phyloP scores from a whole-genome alignment of 805 yeast species.

The Nakazawaea laoshanensis region DNA sequence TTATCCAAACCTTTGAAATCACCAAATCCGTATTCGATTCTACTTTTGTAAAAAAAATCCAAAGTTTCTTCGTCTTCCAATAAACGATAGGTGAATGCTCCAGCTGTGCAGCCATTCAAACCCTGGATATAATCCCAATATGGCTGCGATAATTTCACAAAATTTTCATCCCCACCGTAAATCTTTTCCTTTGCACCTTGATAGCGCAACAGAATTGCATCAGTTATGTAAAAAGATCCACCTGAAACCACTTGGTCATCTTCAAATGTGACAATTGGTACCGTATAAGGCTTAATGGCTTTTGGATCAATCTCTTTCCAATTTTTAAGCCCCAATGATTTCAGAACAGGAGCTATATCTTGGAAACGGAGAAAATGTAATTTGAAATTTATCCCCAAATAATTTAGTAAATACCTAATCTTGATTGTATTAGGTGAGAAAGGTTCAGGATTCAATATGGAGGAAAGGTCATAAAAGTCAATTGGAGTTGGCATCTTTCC shows the following conservation, averaged over 20 bases:
- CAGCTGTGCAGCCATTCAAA: not conserved
- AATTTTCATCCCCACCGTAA: not conserved
- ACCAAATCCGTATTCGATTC: not conserved
- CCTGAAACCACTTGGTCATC: conserved; percentile 1
- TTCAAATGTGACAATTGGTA: conserved; percentile 1
- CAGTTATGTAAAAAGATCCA: not conserved
- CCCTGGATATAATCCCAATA: not conserved
- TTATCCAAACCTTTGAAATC: not conserved
- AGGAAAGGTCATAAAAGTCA: conserved; percentile 1
- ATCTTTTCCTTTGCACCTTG: not conserved
- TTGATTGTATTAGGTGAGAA: conserved; percentile 2
- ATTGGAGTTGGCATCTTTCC: too few relatives aligned
- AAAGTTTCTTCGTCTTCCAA: not conserved
- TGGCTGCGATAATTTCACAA: not conserved
- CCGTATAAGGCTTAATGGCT: not conserved
- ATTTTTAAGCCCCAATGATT: not conserved
- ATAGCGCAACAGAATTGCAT: not conserved
- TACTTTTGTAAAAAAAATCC: not conserved
- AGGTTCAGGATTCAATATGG: not conserved
- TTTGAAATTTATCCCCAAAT: not conserved
- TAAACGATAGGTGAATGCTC: not conserved
- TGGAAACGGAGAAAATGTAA: not conserved
- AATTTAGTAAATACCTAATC: not conserved
- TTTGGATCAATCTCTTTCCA: conserved; percentile 2
- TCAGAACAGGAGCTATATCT: not conserved